phyloP scores from a whole-genome alignment of 768 basidiomycete genomes.

The Amanita subjunquillea region DNA sequence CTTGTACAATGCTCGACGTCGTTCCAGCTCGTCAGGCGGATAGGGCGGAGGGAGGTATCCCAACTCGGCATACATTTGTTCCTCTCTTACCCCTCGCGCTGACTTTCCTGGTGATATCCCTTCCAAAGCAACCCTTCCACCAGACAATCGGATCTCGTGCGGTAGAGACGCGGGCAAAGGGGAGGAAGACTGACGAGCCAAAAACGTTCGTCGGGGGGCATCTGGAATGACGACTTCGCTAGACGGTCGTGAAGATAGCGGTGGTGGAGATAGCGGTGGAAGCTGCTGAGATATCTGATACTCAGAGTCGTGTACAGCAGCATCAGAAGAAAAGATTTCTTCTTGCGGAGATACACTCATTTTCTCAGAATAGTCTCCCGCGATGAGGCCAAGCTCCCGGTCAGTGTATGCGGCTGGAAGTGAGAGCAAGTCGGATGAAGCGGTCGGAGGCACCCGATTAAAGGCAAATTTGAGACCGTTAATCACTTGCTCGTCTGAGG shows the following conservation, averaged over 20 bases:
- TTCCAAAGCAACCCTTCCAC: constrained; percentile 20
- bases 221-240: constrained; percentile 26
- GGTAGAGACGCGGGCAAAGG: constrained; percentile 40
- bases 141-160: constrained; percentile 22
- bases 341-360: constrained; percentile 4
- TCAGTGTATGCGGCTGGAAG: not conserved
- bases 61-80: constrained; percentile 51
- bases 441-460: not conserved
- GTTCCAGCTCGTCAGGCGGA: constrained; percentile 76
- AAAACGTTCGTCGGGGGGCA: constrained; percentile 37
- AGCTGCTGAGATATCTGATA: not conserved
- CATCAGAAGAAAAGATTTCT: not conserved
- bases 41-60: constrained; percentile 74
- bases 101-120: constrained; percentile 18
- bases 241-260: constrained; percentile 4
- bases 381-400: not conserved
- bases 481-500: constrained; percentile 8
- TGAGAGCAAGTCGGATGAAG: not conserved
- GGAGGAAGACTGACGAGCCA: constrained; percentile 56
- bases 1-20: constrained; percentile 81
- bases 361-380: not conserved
- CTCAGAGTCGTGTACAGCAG: not conserved
- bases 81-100: constrained; percentile 52
- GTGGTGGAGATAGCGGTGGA: constrained; percentile 4
- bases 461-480: not conserved